Conservation (phyloP, 345 rosid genomes). For the Ceriops decandra region DNA sequence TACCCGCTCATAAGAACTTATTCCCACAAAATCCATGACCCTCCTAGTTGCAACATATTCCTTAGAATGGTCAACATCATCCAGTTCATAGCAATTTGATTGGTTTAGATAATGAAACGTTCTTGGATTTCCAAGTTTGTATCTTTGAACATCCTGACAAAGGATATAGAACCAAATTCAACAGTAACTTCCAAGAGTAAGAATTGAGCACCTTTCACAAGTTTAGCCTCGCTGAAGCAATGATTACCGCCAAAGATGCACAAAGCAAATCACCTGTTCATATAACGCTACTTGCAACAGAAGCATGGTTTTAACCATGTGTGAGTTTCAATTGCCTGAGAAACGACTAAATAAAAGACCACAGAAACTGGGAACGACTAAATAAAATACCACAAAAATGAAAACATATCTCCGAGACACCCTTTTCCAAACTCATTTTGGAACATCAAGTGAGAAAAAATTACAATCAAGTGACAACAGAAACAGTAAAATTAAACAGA, state of each 20-base stretch:
- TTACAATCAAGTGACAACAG: no score
- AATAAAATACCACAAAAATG: no score
- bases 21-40: constrained; percentile 97
- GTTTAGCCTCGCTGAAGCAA: not conserved
- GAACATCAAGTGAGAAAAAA: no score
- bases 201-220: constrained; percentile 11
- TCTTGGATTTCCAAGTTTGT: constrained; percentile 77
- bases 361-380: no score
- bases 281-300: not conserved
- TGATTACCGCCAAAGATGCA: not conserved
- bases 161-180: constrained; percentile 8
- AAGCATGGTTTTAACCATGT: not conserved
- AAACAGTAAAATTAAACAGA: not conserved
- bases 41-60: constrained; percentile 77
- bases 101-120: constrained; percentile 93
- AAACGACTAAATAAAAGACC: no score
- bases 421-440: no score
- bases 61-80: constrained; percentile 71
- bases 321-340: not conserved
- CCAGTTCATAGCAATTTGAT: constrained; percentile 84
- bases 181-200: not conserved
- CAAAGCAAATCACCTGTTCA: not conserved
- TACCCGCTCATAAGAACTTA: constrained; percentile 83
- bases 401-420: no score
- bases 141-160: constrained; percentile 69